Evolutionary conservation across 2,329 filamentous ascomycete genomes (phyloP), one percentile per base, ranked within the genome.

Genomic region (Talaromyces rugulosus): DNA sequence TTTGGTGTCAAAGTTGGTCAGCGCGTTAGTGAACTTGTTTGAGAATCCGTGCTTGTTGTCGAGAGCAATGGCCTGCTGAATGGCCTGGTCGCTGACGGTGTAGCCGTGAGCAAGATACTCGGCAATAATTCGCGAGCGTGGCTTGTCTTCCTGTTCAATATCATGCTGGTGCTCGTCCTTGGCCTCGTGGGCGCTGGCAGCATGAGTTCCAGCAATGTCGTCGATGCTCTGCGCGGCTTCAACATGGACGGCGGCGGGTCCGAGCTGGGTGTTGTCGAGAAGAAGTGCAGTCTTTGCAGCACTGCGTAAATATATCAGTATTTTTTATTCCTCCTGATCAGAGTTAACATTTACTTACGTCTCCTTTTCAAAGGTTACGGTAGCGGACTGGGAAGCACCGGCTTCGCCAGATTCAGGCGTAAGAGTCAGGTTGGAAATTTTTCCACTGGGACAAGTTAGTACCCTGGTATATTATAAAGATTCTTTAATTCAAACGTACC

Each of bases 31-130:
- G 85, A 99, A 99, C 69, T 88, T 87, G 72, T 76, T 82, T 62
- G 89, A 90, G 71, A 98, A 88, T 68, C 91, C 91, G 78, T 98
- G 93, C 80, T 94, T 89, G 75, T 90, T 82, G 81, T 99, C 95
- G 58, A 98, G 87, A 33, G 91, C 86, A 71, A 99, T 90, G 65
- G 92, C 94, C 65, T 85, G 85, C 80, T 95, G 85, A 69, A 96
- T 88, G 57, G 91, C 90, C 61, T 84, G 81, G 73, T 90, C 88
- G 64, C 85, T 92, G 66, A 98, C 83, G 44, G 88, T 85, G 80
- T 99, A 99, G 69, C 95, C 95, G 71, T 97, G 92, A 11, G 95
- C 93, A 36, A 99, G 89, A 78, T 98, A 97, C 81, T 99, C 95
- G 67, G 95, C 95, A 57, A 97, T 78, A 76, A 99, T 96, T 70